Percentiles rank a stretch among this genome's conserved stretches.
These are phyloP conservation scores for Macrocybe gigantea DNA, from an alignment of 768 basidiomycete species.

Conservation along the genomic window DNA sequence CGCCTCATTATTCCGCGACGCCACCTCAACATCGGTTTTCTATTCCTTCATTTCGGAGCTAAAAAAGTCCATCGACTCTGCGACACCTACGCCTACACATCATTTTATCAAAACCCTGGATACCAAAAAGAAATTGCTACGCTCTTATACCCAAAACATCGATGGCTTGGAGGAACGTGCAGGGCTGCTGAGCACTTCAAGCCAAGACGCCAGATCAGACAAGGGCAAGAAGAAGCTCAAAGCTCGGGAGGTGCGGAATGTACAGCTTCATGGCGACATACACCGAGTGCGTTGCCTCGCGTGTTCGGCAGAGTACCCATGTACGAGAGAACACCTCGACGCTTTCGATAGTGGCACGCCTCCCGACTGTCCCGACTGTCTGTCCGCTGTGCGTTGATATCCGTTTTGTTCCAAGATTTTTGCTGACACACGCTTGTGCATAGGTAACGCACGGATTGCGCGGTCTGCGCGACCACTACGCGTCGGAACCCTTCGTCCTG, in stretches of 20 bases:
- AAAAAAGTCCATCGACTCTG: conserved; percentile 73
- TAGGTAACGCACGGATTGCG: conserved; percentile 72
- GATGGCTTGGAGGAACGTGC: conserved; percentile 86
- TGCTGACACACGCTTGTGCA: conserved; percentile 7
- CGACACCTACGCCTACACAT: conserved; percentile 84
- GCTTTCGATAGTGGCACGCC: conserved; percentile 66
- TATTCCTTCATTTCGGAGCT: conserved; percentile 94
- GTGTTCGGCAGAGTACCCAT: conserved; percentile 78
- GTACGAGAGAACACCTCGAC: conserved; percentile 52
- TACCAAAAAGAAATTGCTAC: conserved; percentile 73
- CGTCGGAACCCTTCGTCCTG: conserved; percentile 85
- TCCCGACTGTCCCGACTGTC: conserved; percentile 86
- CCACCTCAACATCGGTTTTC: conserved; percentile 82
- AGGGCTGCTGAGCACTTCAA: conserved; percentile 67
- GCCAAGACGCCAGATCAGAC: conserved; percentile 43
- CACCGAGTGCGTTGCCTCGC: conserved; percentile 84
- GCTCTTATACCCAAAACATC: conserved; percentile 97
- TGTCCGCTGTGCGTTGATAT: conserved; percentile 62
- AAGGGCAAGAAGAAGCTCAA: conserved; percentile 69
- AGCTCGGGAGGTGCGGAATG: conserved; percentile 72
- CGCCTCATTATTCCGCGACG: conserved; percentile 83
- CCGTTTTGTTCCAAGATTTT: conserved; percentile 1
- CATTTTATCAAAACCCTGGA: conserved; percentile 83
- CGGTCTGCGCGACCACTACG: conserved; percentile 76
- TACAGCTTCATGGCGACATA: conserved; percentile 93